These are phyloP conservation scores for Aphanomyces euteiches DNA, from an alignment of 352 stramenopile genomes.

Conservation along the genomic window DNA sequence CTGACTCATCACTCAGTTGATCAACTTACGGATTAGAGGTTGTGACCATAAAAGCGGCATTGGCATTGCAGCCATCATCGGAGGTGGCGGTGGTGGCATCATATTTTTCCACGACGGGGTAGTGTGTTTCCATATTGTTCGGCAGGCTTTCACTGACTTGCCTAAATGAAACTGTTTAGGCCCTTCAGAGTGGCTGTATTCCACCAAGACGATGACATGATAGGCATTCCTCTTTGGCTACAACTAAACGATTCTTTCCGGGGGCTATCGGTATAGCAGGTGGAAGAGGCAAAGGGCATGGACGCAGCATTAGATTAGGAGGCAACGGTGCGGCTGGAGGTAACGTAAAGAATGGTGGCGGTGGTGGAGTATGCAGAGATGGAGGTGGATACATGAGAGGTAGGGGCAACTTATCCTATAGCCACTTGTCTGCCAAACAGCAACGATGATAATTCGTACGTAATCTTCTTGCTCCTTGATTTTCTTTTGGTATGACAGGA, in stretches of 20 bases:
- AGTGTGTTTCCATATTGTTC: slow-evolving; percentile 21
- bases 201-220: slow-evolving; percentile 17
- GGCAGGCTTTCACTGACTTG: slow-evolving; percentile 22
- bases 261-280: background rate
- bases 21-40: too few species aligned
- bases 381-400: background rate
- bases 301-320: slow-evolving; percentile 1
- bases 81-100: slow-evolving; percentile 4
- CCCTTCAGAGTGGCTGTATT: background rate
- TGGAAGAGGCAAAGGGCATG: slow-evolving; percentile 18
- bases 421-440: background rate
- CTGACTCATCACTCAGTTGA: too few species aligned
- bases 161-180: background rate
- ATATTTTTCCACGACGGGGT: slow-evolving; percentile 21
- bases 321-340: background rate
- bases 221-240: slow-evolving; percentile 27
- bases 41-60: too few species aligned
- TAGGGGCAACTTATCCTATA: slow-evolving; percentile 1
- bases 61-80: background rate
- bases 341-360: background rate
- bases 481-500: slow-evolving; percentile 13
- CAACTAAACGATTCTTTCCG: slow-evolving; percentile 23
- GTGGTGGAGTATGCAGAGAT: background rate
- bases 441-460: background rate
- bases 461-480: slow-evolving; percentile 18